A percentile compares a stretch with the other conserved stretches of the same genome.
phyloP scores from a whole-genome alignment of 192 early-diverging fungal species.

The Powellomyces hirtus region DNA sequence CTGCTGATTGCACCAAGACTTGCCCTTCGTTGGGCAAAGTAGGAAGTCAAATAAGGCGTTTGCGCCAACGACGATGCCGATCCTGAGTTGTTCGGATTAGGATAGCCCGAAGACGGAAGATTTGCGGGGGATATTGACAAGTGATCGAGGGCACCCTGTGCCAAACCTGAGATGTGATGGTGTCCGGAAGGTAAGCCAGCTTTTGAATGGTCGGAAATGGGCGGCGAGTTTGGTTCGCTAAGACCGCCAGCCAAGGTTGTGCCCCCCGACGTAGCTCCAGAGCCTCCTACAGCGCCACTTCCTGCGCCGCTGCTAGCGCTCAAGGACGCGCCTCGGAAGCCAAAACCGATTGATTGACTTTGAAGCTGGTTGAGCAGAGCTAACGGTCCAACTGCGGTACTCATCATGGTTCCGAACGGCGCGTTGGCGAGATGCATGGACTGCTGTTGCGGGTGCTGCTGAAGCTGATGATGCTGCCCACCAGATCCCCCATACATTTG shows the following conservation, averaged over 20 bases:
- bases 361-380: slow-evolving; percentile 1
- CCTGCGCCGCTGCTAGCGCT: no score
- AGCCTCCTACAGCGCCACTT: not conserved
- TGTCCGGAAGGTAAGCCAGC: not conserved
- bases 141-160: not conserved
- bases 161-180: not conserved
- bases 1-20: not conserved
- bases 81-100: not conserved
- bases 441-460: not conserved
- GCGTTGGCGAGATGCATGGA: not conserved
- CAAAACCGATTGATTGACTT: slow-evolving; percentile 11
- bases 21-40: slow-evolving; percentile 12
- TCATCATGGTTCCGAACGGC: not conserved
- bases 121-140: not conserved
- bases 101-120: not conserved
- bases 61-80: not conserved
- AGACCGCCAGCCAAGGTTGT: not conserved
- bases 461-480: not conserved
- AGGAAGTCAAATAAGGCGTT: slow-evolving; percentile 10
- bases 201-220: no score
- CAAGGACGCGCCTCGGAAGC: slow-evolving; percentile 1
- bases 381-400: not conserved
- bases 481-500: not conserved
- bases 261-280: not conserved
- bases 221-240: not conserved